Evolutionary conservation across 2,329 filamentous ascomycete genomes (phyloP).

Genomic region (Botrytis sinoallii): DNA sequence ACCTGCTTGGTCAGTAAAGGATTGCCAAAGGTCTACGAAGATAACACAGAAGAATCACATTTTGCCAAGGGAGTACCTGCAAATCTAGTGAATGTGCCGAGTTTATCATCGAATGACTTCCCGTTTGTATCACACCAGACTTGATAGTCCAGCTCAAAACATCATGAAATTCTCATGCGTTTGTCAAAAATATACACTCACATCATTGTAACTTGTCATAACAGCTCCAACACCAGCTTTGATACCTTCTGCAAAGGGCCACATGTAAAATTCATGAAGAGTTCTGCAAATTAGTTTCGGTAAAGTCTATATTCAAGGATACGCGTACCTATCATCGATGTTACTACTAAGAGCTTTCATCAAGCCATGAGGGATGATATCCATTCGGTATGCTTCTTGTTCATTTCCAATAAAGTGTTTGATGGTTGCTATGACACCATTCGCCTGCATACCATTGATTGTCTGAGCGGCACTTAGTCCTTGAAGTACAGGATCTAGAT

Average conservation of each 20-base stretch:
- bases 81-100: background rate
- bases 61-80: background rate
- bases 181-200: background rate
- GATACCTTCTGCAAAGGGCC: conserved; percentile 56
- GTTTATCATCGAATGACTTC: background rate
- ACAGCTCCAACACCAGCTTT: conserved; percentile 73
- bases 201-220: conserved; percentile 79
- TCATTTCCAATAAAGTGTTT: conserved; percentile 58
- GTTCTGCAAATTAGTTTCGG: conserved; percentile 37
- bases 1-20: conserved; percentile 25
- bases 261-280: conserved; percentile 58
- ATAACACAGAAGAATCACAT: background rate
- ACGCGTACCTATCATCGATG: conserved; percentile 49
- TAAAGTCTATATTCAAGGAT: background rate
- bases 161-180: background rate
- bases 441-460: conserved; percentile 54
- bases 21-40: background rate
- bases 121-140: background rate
- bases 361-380: conserved; percentile 36
- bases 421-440: conserved; percentile 54
- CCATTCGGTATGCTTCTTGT: conserved; percentile 37
- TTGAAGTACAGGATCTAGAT: conserved; percentile 61
- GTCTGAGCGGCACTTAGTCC: conserved; percentile 50
- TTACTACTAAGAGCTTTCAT: conserved; percentile 43
- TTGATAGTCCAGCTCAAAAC: background rate